A percentile compares a stretch with the other conserved stretches of the same genome.
Conservation (phyloP, 371 early-diverging fungal species). For the Lichtheimia corymbifera region DNA sequence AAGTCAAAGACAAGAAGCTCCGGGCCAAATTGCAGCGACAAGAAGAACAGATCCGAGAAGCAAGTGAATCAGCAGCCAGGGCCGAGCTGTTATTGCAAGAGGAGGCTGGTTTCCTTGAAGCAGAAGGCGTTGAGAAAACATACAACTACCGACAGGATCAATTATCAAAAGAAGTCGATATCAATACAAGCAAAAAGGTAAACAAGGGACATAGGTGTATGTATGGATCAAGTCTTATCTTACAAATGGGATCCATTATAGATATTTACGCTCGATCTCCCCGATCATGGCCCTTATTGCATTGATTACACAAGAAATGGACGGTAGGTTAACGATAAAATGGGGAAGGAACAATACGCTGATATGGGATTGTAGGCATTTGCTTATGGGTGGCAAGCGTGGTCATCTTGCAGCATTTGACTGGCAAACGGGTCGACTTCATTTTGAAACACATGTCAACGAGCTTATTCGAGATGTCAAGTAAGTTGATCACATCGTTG, state of each 20-base stretch:
- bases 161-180: slow-evolving; percentile 75
- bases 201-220: background rate
- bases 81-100: slow-evolving; percentile 78
- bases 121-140: slow-evolving; percentile 90
- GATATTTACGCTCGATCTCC: slow-evolving; percentile 83
- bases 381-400: slow-evolving; percentile 88
- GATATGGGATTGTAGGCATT: slow-evolving; percentile 37
- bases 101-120: slow-evolving; percentile 79
- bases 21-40: slow-evolving; percentile 59
- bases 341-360: too few relatives aligned
- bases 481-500: slow-evolving; percentile 47
- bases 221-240: background rate
- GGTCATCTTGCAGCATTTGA: slow-evolving; percentile 95
- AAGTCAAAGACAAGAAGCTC: slow-evolving; percentile 68
- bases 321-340: slow-evolving; percentile 25
- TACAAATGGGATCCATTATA: slow-evolving; percentile 13
- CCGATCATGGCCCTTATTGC: slow-evolving; percentile 86
- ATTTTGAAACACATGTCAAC: slow-evolving; percentile 85
- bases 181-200: slow-evolving; percentile 81
- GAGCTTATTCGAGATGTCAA: slow-evolving; percentile 92
- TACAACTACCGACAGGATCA: slow-evolving; percentile 83
- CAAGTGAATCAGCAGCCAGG: slow-evolving; percentile 75
- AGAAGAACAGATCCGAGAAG: slow-evolving; percentile 67
- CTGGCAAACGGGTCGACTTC: slow-evolving; percentile 84
- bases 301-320: slow-evolving; percentile 94